Conservation (phyloP, 164 flowering plant genomes). For the Vitis rupestris region DNA sequence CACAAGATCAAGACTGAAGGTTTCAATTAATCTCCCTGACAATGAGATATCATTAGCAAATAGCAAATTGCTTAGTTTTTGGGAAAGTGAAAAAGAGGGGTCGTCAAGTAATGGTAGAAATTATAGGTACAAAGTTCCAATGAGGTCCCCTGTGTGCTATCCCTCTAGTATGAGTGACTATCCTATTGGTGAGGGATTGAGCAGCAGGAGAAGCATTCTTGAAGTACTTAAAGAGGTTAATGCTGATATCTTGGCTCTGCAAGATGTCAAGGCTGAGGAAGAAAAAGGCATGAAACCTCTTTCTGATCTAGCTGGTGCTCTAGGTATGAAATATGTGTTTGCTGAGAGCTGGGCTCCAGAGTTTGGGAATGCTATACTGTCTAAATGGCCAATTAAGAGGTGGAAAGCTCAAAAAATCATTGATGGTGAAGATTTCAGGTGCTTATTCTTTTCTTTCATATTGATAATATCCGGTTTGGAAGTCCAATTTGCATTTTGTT, state of each 20-base stretch:
- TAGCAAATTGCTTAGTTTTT: conserved; percentile 29
- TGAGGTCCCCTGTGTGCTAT: conserved; percentile 63
- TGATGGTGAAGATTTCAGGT: conserved; percentile 91
- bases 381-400: conserved; percentile 86
- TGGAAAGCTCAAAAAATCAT: conserved; percentile 81
- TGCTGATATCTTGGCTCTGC: conserved; percentile 85
- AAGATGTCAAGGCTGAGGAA: conserved; percentile 94
- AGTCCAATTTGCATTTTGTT: no score
- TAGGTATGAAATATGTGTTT: conserved; percentile 92
- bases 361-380: conserved; percentile 85
- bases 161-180: conserved; percentile 29
- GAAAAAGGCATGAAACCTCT: conserved; percentile 87
- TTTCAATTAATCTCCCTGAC: conserved; percentile 84
- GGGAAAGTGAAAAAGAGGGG: conserved; percentile 29
- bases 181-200: conserved; percentile 24
- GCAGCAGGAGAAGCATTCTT: conserved; percentile 46
- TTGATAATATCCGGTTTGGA: no score
- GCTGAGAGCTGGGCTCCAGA: conserved; percentile 99
- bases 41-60: conserved; percentile 79
- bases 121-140: conserved; percentile 35
- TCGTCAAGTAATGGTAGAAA: conserved; percentile 18
- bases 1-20: conserved; percentile 53
- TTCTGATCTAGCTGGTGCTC: conserved; percentile 74
- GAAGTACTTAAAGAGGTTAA: conserved; percentile 80
- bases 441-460: neutral